phyloP scores from a whole-genome alignment of 148 eudicot genomes.

The Talinum fruticosum region DNA sequence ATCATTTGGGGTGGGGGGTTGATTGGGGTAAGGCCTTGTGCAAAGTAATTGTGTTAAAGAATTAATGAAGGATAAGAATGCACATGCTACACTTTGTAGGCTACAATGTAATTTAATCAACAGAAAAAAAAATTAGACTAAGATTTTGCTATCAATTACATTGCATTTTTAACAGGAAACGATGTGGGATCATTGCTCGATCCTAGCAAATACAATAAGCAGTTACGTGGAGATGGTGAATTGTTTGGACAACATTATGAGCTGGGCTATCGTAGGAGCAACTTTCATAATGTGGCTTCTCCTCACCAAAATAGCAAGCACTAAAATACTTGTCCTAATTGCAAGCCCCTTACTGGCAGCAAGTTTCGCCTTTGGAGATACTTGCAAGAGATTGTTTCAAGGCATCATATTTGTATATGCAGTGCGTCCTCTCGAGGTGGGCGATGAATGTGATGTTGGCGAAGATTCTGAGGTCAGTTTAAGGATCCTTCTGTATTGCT shows the following conservation, averaged over 20 bases:
- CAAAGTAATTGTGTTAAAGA: too few relatives aligned
- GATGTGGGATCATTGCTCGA: neutral
- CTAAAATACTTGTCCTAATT: conserved; percentile 35
- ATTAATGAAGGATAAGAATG: too few relatives aligned
- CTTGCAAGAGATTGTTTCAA: conserved; percentile 26
- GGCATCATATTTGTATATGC: neutral
- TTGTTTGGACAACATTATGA: conserved; percentile 37
- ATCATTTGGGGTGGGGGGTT: too few relatives aligned
- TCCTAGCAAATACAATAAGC: neutral
- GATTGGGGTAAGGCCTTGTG: too few relatives aligned
- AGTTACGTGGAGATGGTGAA: conserved; percentile 25
- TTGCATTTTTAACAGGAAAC: neutral
- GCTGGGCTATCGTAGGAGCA: conserved; percentile 23
- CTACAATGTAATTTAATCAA: too few relatives aligned
- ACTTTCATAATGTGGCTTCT: conserved; percentile 38
- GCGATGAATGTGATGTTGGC: neutral
- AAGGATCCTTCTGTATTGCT: too few relatives aligned
- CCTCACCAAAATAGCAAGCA: conserved; percentile 34
- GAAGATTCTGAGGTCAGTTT: neutral
- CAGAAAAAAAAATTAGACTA: too few relatives aligned
- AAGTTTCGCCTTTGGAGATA: conserved; percentile 41
- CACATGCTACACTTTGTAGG: too few relatives aligned
- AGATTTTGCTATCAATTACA: too few relatives aligned
- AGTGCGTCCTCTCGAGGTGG: neutral
- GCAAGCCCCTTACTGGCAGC: conserved; percentile 41